Conservation (phyloP, 768 basidiomycete genomes). For the Cystofilobasidium bisporidii region DNA sequence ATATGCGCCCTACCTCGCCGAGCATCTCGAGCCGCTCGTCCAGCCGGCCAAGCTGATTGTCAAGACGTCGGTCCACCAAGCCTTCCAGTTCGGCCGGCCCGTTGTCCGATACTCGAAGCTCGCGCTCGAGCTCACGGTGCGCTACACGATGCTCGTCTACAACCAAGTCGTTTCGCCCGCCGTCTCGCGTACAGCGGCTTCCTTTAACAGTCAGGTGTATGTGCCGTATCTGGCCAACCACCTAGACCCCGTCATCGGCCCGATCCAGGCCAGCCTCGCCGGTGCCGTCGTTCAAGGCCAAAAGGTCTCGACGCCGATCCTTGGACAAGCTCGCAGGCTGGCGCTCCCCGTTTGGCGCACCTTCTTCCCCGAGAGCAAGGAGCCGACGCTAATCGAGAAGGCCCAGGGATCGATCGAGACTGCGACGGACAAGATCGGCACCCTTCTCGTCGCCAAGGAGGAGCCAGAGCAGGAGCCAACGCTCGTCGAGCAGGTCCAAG, state of each 20-base stretch:
- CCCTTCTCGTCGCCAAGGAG: too few species aligned
- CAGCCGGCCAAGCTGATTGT: constrained; percentile 15
- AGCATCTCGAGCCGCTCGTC: constrained; percentile 29
- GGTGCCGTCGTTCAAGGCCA: neutral
- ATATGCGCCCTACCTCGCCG: constrained; percentile 33
- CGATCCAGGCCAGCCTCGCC: constrained; percentile 4
- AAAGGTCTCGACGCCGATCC: neutral
- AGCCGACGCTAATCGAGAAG: constrained; percentile 18
- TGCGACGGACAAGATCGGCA: neutral
- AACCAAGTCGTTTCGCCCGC: neutral
- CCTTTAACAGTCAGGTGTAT: constrained; percentile 4
- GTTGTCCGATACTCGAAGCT: neutral
- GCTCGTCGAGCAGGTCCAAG: constrained; percentile 12
- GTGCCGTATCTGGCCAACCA: constrained; percentile 20
- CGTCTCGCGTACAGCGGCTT: neutral
- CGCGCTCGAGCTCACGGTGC: constrained; percentile 3
- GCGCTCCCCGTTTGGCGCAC: neutral
- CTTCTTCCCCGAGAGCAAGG: constrained; percentile 7
- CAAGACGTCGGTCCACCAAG: neutral
- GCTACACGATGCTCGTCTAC: constrained; percentile 7
- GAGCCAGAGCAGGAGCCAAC: neutral
- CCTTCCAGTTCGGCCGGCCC: neutral
- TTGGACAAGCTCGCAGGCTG: neutral
- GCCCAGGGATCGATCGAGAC: neutral
- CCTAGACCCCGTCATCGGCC: constrained; percentile 18